Conservation (phyloP, 768 basidiomycete species). For the Auriscalpium orientale region DNA sequence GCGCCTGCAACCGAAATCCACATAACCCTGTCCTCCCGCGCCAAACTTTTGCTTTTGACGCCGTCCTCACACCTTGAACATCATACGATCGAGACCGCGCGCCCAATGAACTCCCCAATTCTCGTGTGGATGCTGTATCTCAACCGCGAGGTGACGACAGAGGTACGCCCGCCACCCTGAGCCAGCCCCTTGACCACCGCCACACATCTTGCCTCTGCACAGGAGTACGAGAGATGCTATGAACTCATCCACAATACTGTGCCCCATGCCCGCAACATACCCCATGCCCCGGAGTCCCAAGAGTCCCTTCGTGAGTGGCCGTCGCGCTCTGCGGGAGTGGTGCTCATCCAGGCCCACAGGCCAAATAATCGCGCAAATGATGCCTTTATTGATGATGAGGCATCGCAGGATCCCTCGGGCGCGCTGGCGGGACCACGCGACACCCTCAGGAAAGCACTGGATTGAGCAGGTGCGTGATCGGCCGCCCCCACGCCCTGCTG, state of each 20-base stretch:
- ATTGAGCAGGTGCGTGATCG: constrained; percentile 57
- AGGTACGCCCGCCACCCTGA: constrained; percentile 28
- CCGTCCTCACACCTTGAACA: neutral
- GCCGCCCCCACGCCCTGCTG: neutral
- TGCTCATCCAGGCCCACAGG: constrained; percentile 32
- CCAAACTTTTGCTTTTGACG: neutral
- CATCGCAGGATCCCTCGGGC: constrained; percentile 71
- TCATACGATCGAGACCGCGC: neutral
- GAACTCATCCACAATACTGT: constrained; percentile 54
- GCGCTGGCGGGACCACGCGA: constrained; percentile 63
- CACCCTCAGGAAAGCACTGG: constrained; percentile 66
- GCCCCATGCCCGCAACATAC: constrained; percentile 41
- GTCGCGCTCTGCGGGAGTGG: neutral
- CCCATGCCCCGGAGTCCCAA: constrained; percentile 47
- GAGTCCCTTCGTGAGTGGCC: constrained; percentile 58
- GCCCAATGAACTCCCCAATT: constrained; percentile 50
- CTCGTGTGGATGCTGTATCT: constrained; percentile 77
- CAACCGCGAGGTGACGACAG: constrained; percentile 63
- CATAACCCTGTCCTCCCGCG: neutral
- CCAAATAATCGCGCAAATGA: constrained; percentile 61
- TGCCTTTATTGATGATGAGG: constrained; percentile 81
- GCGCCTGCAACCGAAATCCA: neutral
- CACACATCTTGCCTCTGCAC: constrained; percentile 5
- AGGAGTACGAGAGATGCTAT: constrained; percentile 73
- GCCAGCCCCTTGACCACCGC: constrained; percentile 6